Percentiles rank a stretch among this genome's conserved stretches.
Conservation (phyloP, 1,284 basidiomycete genomes). For the Trichosporon ovoides region DNA sequence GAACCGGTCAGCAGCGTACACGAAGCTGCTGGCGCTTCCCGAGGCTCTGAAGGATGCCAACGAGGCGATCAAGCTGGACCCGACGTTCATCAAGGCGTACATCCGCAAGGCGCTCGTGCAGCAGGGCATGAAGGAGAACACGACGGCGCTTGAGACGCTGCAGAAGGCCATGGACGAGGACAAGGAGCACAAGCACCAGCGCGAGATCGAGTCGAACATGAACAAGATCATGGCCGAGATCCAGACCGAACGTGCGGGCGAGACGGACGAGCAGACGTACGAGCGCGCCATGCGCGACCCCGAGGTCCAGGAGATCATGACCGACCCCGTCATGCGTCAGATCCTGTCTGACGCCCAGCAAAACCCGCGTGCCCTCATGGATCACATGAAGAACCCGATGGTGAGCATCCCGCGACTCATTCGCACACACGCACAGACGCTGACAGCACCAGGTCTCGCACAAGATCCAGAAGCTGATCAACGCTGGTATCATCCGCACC, state of each 20-base stretch:
- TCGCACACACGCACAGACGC: neutral
- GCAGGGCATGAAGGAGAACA: conserved; percentile 85
- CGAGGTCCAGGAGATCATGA: conserved; percentile 69
- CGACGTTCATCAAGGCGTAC: conserved; percentile 88
- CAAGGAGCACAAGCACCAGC: conserved; percentile 66
- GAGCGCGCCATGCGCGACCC: conserved; percentile 95
- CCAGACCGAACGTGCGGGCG: conserved; percentile 72
- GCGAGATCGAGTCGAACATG: conserved; percentile 74
- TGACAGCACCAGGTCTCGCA: conserved; percentile 23
- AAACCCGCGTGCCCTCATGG: conserved; percentile 83
- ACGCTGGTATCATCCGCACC: conserved; percentile 77
- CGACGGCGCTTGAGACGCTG: conserved; percentile 73
- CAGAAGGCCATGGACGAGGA: conserved; percentile 71
- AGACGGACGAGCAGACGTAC: conserved; percentile 89
- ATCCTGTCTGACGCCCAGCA: conserved; percentile 92
- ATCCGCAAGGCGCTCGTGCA: conserved; percentile 88
- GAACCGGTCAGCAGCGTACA: conserved; percentile 94
- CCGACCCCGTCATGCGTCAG: conserved; percentile 67
- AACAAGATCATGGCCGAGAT: conserved; percentile 75
- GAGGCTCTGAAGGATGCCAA: conserved; percentile 96
- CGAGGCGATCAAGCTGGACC: conserved; percentile 86
- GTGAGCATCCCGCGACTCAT: conserved; percentile 14
- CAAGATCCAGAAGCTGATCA: conserved; percentile 72
- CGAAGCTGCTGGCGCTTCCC: conserved; percentile 86
- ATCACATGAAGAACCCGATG: conserved; percentile 93